Evolutionary conservation across 208 protist genomes (phyloP), one percentile per base, ranked within the genome.

Genomic region (Wallacemonas sp.): DNA sequence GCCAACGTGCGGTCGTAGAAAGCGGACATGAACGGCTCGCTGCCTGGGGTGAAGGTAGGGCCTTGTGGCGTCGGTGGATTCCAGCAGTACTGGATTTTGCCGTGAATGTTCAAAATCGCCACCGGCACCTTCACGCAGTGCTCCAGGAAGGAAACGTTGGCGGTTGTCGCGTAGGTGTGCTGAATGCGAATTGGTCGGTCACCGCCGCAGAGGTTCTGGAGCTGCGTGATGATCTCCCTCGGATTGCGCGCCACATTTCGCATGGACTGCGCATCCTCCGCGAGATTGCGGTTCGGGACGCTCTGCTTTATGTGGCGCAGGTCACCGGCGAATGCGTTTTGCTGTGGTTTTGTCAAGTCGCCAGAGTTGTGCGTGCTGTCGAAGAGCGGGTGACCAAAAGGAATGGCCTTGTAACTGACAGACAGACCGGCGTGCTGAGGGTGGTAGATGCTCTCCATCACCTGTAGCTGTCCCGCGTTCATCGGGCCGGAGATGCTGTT

Each of bases 1-100:
- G 80, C 46, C 27, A 96, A 51, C 31, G 90, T 96, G 75, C 90
- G 90, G 62, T 96, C 87, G 42, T 94, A 89, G 66, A 92, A 90
- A 61, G 70, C 76, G 26, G 82, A 75, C 30, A 90, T 45, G 60
- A 84, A 86, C 34, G 66, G 84, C 15, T 75, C 78, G 22, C 63
- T 56, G 33, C 61, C 69, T 0, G 69, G 39, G 17, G 67, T 46
- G 62, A 83, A 84, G 44, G 66, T 79, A 31, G 64, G 63, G 45
- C 67, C 26, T 39, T 67, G 46, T 14, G 63, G 63, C 17, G 68
- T 67, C 14, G 67, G 39, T 41, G 84, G 82, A 39, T 79, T 86
- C 86, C 86, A 94, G 38, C 70, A 47, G 62, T 84, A 90, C 45
- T 73, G 64, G 27, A 94, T 73, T 49, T 75, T 79, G n/a, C 85